These are phyloP conservation scores for Cephalotrichum gorgonifer DNA, from an alignment of 2,329 filamentous ascomycete species.

Conservation along the genomic window DNA sequence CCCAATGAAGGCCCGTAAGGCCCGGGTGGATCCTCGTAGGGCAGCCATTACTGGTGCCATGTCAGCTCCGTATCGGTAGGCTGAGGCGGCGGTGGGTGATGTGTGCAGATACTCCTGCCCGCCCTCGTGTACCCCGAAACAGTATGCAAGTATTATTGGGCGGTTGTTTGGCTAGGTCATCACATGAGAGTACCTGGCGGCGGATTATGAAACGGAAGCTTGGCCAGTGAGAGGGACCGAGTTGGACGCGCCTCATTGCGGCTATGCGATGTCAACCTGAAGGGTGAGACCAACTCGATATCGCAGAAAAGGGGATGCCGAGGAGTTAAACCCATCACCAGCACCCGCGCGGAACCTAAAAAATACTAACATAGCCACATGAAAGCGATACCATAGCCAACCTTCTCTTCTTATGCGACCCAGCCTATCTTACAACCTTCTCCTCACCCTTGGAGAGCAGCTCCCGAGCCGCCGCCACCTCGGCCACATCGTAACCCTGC, in stretches of 20 bases:
- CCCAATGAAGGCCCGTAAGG: not conserved
- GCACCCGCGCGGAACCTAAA: too few relatives aligned
- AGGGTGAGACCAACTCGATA: not conserved
- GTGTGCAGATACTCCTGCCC: not conserved
- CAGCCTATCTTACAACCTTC: constrained; percentile 27
- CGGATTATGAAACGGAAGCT: not conserved
- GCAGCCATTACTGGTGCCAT: not conserved
- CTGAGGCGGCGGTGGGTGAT: not conserved
- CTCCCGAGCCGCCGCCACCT: constrained; percentile 61
- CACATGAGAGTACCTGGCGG: not conserved
- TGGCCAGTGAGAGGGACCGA: not conserved
- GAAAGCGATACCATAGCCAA: too few relatives aligned
- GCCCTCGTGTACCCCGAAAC: not conserved
- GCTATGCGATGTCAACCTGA: not conserved
- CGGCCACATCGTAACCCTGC: constrained; percentile 62
- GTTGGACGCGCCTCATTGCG: not conserved
- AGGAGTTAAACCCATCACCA: too few relatives aligned
- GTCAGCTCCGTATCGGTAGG: not conserved
- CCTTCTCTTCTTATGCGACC: not conserved
- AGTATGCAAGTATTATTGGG: not conserved
- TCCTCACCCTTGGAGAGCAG: constrained; percentile 47
- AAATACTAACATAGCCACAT: too few relatives aligned
- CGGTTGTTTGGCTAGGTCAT: not conserved
- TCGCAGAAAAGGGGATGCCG: too few relatives aligned
- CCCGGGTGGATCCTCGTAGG: not conserved